phyloP scores from a whole-genome alignment of 169 alveolate species.

The Cryptosporidium felis region DNA sequence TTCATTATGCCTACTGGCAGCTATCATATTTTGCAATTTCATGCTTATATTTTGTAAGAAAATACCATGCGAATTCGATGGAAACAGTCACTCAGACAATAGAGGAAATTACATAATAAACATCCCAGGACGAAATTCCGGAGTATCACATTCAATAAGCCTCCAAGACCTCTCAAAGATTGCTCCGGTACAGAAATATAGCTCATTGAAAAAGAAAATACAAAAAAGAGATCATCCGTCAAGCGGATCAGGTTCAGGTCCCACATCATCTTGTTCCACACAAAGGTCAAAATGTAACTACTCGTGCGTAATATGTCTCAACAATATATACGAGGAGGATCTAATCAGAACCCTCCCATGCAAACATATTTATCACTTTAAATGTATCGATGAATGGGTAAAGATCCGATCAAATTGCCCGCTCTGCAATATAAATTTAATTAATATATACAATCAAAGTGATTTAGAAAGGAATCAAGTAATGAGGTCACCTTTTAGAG shows the following conservation, averaged over 20 bases:
- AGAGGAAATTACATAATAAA: neutral
- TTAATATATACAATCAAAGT: neutral
- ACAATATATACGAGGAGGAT: constrained; percentile 33
- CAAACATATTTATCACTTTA: constrained; percentile 37
- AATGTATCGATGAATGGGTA: constrained; percentile 65
- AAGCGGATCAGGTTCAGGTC: neutral
- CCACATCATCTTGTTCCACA: constrained; percentile 8
- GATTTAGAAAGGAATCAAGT: neutral
- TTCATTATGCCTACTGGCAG: constrained; percentile 19
- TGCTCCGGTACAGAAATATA: constrained; percentile 23
- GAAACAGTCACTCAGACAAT: neutral
- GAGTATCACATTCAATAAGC: neutral
- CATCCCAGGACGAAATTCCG: neutral
- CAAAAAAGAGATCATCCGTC: neutral
- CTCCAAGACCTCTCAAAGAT: constrained; percentile 15
- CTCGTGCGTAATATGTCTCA: constrained; percentile 54
- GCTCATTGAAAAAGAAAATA: neutral
- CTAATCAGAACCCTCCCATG: constrained; percentile 39
- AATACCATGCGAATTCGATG: constrained; percentile 27
- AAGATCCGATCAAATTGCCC: constrained; percentile 45
- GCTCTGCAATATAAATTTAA: constrained; percentile 32
- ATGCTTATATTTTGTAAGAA: constrained; percentile 40
- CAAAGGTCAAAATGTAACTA: constrained; percentile 2
- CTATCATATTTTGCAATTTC: constrained; percentile 38
- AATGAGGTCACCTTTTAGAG: neutral